Evolutionary conservation across 225 moss, liverwort and hornwort species (phyloP).

Genomic region (Physcomitrellopsis africana): DNA sequence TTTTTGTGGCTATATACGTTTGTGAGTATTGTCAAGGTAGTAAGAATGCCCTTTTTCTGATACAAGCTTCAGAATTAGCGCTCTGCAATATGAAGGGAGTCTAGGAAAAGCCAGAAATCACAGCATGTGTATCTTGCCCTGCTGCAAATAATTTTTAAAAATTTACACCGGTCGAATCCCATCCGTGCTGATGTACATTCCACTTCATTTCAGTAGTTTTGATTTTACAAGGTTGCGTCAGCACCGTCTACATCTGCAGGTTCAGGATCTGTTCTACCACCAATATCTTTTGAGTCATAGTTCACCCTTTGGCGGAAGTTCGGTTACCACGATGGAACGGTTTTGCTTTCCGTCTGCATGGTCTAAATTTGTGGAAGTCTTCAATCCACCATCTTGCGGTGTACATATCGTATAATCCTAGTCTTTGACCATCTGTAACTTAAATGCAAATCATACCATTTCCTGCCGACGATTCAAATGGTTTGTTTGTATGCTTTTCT

Average conservation of each 20-base stretch:
- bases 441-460: constrained; percentile 52
- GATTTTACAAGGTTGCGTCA: neutral
- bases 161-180: neutral
- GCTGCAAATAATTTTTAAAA: too few species aligned
- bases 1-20: too few species aligned
- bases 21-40: too few species aligned
- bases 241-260: neutral
- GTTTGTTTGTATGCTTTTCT: constrained; percentile 22
- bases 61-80: too few species aligned
- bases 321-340: constrained; percentile 42
- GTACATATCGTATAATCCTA: constrained; percentile 48
- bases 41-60: too few species aligned
- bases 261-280: neutral
- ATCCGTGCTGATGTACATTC: neutral
- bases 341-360: constrained; percentile 21
- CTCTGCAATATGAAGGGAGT: too few species aligned
- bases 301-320: constrained; percentile 43
- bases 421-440: constrained; percentile 33
- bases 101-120: too few species aligned
- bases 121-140: too few species aligned
- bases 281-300: constrained; percentile 39
- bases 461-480: constrained; percentile 29
- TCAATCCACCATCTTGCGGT: constrained; percentile 50
- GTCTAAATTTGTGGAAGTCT: constrained; percentile 43
- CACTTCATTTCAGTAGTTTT: neutral